Percentiles rank a stretch among this genome's conserved stretches.
Conservation (phyloP, 2,329 filamentous ascomycete species). For the Hymenoscyphus fraxineus region DNA sequence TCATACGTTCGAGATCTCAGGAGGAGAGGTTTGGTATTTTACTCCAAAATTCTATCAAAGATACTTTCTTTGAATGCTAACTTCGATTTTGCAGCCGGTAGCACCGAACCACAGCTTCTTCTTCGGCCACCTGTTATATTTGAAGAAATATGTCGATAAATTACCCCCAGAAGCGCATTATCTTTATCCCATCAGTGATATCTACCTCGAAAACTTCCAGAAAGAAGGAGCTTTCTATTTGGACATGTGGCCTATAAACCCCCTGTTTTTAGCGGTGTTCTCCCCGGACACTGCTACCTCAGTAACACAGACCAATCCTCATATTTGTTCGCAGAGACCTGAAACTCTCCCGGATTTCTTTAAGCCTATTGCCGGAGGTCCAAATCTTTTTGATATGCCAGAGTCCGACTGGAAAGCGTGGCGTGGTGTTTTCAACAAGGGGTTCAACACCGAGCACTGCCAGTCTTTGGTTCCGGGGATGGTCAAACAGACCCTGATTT, state of each 20-base stretch:
- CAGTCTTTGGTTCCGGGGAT: slow-evolving; percentile 13
- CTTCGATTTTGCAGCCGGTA: slow-evolving; percentile 6
- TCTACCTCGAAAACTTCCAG: slow-evolving; percentile 17
- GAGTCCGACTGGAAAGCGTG: slow-evolving; percentile 16
- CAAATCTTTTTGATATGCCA: slow-evolving; percentile 13
- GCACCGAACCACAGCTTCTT: slow-evolving; percentile 17
- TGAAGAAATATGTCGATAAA: slow-evolving; percentile 10
- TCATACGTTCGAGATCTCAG: no score
- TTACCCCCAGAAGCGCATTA: slow-evolving; percentile 21
- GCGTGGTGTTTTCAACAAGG: slow-evolving; percentile 10
- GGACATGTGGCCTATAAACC: slow-evolving; percentile 16
- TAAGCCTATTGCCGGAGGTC: slow-evolving; percentile 16
- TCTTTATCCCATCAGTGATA: slow-evolving; percentile 15
- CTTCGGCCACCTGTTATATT: slow-evolving; percentile 19
- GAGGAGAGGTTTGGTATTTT: no score
- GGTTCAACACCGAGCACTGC: slow-evolving; percentile 14
- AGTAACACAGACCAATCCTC: slow-evolving; percentile 10
- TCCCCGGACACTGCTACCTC: slow-evolving; percentile 12
- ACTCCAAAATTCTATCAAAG: no score
- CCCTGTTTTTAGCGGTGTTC: slow-evolving; percentile 12
- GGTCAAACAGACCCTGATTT: slow-evolving; percentile 12
- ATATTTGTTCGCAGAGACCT: slow-evolving; percentile 1
- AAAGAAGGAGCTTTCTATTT: slow-evolving; percentile 18
- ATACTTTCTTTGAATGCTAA: no score
- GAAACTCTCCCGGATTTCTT: slow-evolving; percentile 1